Conservation (phyloP, 208 protist species). For the Crithidia acanthocephali region DNA sequence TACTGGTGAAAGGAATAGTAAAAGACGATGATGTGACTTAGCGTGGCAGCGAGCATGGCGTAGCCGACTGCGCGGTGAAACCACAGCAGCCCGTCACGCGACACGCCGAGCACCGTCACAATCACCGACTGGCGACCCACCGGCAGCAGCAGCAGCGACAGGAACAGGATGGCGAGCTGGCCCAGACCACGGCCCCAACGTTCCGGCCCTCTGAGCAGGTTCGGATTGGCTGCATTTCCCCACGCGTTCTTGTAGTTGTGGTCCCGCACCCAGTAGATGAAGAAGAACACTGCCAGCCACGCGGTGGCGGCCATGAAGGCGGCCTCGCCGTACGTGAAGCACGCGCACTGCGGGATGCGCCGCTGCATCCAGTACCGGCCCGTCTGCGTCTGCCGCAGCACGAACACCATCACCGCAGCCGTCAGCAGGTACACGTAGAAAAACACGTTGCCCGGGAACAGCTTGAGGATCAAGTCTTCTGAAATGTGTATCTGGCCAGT, state of each 20-base stretch:
- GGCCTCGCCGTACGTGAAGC: constrained; percentile 38
- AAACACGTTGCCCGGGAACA: constrained; percentile 71
- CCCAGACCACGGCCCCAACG: constrained; percentile 51
- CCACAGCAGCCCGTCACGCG: constrained; percentile 62
- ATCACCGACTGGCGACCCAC: constrained; percentile 56
- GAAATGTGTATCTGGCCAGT: constrained; percentile 41
- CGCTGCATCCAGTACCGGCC: constrained; percentile 29
- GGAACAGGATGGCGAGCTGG: constrained; percentile 61
- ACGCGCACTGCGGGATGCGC: constrained; percentile 24
- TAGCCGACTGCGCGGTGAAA: constrained; percentile 56
- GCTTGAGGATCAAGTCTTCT: constrained; percentile 45
- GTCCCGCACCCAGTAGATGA: constrained; percentile 65
- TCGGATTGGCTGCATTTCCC: constrained; percentile 9
- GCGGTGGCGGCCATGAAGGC: constrained; percentile 36
- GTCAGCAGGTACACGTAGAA: constrained; percentile 59
- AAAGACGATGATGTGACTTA: constrained; percentile 39
- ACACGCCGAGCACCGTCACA: constrained; percentile 49
- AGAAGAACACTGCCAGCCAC: constrained; percentile 46
- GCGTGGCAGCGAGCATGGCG: constrained; percentile 33
- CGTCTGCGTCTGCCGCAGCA: constrained; percentile 33
- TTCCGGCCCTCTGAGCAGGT: constrained; percentile 29
- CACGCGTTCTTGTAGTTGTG: constrained; percentile 61
- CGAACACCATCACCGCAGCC: constrained; percentile 28
- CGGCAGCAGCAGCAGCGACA: constrained; percentile 64
- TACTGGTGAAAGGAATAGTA: constrained; percentile 33